Evolutionary conservation across 805 yeast genomes (phyloP), one percentile per base, ranked within the genome.

Genomic region (Wickerhamiella sergipiensis): DNA sequence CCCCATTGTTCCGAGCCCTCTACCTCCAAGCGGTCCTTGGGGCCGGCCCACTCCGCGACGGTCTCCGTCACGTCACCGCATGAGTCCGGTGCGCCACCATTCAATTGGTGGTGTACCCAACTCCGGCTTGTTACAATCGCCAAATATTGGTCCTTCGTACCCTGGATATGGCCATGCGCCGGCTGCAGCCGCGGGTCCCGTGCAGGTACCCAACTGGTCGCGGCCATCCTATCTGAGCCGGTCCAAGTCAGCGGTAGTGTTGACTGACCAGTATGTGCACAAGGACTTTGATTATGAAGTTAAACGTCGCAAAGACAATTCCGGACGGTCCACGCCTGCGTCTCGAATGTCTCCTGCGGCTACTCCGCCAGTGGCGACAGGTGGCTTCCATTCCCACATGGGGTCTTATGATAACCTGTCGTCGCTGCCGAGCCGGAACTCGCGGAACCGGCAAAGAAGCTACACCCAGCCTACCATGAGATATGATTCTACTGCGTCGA

Each of bases 401-500:
- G 40, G 40, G 17, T 17, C 40, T 17, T 15, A n/a, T 15, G 40
- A 36, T 36, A 36, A n/a, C 40, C 19, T 36, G 19, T 36, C 40
- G 40, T 36, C 19, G 10, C 7, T 17, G 19, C 19, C 19, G 6
- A 19, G 22, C n/a, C 39, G 26, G 3, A n/a, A 19, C 21, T 7
- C 26, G 15, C 47, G 26, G 15, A 13, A 31, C 12, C 52, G 58
- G 2, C 49, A 46, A 26, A 52, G 58, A 6, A 53, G 55, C 50
- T 31, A 50, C 12, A 49, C 57, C 2, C 61, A 57, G 42, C 57
- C 58, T 5, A 33, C 48, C 1, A 26, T 49, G 29, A 45, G 58
- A 6, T 51, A 54, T 12, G 51, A 54, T 4, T 61, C 52, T 43
- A 56, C 57, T 45, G 56, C 57, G 9, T 15, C 19, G 15, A 36